These are phyloP conservation scores for Dipteronia dyeriana DNA, from an alignment of 345 rosid species.

Conservation along the genomic window DNA sequence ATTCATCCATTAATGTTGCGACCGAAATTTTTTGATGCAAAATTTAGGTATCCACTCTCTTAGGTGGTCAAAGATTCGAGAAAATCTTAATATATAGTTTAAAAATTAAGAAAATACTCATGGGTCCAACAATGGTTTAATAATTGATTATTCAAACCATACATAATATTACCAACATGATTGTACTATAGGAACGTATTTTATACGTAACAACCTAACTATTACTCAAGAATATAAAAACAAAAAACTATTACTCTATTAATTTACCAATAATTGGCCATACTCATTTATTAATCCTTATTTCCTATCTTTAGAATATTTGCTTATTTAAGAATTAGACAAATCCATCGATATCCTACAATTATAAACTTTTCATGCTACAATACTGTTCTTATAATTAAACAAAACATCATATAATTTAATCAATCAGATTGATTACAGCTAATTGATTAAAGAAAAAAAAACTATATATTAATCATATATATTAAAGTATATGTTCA, in stretches of 20 bases:
- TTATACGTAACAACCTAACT: not conserved
- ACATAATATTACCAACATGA: not conserved
- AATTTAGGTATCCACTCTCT: too few relatives aligned
- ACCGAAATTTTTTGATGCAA: too few relatives aligned
- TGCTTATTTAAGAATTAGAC: not conserved
- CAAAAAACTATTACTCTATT: too few relatives aligned
- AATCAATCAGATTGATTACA: constrained; percentile 10
- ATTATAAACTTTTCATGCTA: not conserved
- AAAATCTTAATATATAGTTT: too few relatives aligned
- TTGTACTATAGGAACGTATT: too few relatives aligned
- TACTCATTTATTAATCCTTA: not conserved
- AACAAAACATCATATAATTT: too few relatives aligned
- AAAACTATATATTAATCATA: too few relatives aligned
- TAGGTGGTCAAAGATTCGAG: not conserved
- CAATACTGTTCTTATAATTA: not conserved
- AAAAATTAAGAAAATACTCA: not conserved
- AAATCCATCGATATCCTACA: not conserved
- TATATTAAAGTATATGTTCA: not conserved
- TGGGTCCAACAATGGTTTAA: not conserved
- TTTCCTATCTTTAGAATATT: not conserved
- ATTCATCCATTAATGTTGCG: too few relatives aligned
- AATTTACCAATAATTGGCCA: not conserved
- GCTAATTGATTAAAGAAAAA: not conserved
- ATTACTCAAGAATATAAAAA: too few relatives aligned
- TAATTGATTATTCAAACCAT: not conserved